Evolutionary conservation across 1,284 basidiomycete genomes (phyloP), one percentile per base, ranked within the genome.

Genomic region (Waitea zeae): DNA sequence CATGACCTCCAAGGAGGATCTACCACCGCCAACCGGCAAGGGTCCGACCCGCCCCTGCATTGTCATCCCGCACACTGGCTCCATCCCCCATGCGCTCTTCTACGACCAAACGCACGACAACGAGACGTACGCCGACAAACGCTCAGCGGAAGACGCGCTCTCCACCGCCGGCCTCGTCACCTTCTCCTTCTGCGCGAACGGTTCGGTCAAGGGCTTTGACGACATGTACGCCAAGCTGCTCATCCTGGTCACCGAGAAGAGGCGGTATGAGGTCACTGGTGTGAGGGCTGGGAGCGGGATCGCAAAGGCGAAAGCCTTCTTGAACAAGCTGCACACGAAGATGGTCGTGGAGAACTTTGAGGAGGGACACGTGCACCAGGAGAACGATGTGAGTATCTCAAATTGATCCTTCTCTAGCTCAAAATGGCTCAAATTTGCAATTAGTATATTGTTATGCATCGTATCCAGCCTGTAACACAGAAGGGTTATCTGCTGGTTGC

Each of bases 61-160:
- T 27, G 70, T 95, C 34, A 80, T 69, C 3, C 79, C 84, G 5
- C 64, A 90, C 35, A 71, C 77, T 39, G 90, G 92, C 2, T 88
- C 84, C 0, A 57, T 64, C 24, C 90, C 90, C 1, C 92, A 96
- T 48, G 88, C 90, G 1, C 66, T 95, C 20, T 66, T 95, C 50
- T 95, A 89, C 57, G 92, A 96, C 50, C 65, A 88, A 39, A 96
- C 92, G 0, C 90, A 96, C 56, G 90, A 96, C 59, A 96, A 96
- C 49, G 88, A 96, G 53, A 80, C 88, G 1, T 83, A 81, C 1
- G 54, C 78, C 7, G 70, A 84, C 55, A 95, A 93, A 53, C 75
- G 88, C 26, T 82, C 84, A 1, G 86, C 89, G 4, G 86, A 93
- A 52, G 88, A 96, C 50, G 80, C 88, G 0, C 67, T 96, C n/a